Conservation (phyloP, 192 early-diverging fungal species). For the Backusella macrospora region DNA sequence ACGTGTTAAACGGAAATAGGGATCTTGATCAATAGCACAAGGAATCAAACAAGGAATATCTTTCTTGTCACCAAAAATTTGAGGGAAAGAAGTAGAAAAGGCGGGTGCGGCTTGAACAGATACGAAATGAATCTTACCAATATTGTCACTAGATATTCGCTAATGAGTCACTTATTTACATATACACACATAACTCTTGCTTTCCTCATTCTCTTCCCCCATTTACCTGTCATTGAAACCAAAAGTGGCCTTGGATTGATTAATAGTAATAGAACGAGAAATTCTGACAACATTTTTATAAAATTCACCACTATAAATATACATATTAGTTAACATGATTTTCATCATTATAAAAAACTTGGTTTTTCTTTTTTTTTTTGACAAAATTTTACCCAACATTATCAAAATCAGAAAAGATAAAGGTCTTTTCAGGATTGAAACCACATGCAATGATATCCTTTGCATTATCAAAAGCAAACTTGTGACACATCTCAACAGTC, state of each 20-base stretch:
- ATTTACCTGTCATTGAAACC: conserved; percentile 81
- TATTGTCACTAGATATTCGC: conserved; percentile 61
- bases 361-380: neutral
- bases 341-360: neutral
- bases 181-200: neutral
- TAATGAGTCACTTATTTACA: conserved; percentile 9
- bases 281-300: conserved; percentile 93
- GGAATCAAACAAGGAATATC: conserved; percentile 98
- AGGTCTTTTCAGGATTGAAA: conserved; percentile 94
- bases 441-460: conserved; percentile 95
- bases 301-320: conserved; percentile 72
- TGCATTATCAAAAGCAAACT: conserved; percentile 81
- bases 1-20: conserved; percentile 97
- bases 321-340: neutral
- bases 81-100: conserved; percentile 93
- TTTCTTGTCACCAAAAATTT: conserved; percentile 88
- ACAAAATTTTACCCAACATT: conserved; percentile 73
- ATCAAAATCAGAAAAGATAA: conserved; percentile 94
- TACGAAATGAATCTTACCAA: conserved; percentile 96
- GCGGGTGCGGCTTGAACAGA: conserved; percentile 93
- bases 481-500: conserved; percentile 77
- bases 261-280: conserved; percentile 84
- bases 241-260: conserved; percentile 83
- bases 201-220: too few relatives aligned
- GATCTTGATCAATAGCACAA: conserved; percentile 98